phyloP scores from a whole-genome alignment of 192 early-diverging fungal species.

The Gamsiella multidivaricata region DNA sequence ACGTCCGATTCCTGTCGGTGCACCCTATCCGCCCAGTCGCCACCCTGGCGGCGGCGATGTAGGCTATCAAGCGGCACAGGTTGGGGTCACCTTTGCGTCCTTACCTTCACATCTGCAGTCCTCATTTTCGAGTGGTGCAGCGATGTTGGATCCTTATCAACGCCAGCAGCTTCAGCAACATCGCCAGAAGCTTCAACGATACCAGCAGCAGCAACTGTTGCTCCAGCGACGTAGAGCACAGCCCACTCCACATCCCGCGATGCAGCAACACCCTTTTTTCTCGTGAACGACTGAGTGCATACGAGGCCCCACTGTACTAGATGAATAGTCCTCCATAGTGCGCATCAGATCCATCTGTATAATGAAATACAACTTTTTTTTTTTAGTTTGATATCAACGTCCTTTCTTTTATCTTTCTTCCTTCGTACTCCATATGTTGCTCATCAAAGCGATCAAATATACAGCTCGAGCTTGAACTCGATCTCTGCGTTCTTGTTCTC shows the following conservation, averaged over 20 bases:
- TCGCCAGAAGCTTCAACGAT: neutral
- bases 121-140: neutral
- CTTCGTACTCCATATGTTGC: too few species aligned
- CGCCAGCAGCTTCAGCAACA: conserved; percentile 6
- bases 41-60: neutral
- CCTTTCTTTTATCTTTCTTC: too few species aligned
- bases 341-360: too few species aligned
- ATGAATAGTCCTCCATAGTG: too few species aligned
- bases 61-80: neutral
- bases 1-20: neutral
- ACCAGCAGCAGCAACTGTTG: conserved; percentile 16
- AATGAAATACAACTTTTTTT: too few species aligned
- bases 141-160: neutral
- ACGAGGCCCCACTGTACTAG: too few species aligned
- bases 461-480: too few species aligned
- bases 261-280: conserved; percentile 4
- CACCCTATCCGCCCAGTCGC: neutral
- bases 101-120: conserved; percentile 6
- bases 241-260: neutral
- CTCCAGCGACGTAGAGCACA: neutral
- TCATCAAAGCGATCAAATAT: too few species aligned
- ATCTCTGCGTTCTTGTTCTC: too few species aligned
- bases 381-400: too few species aligned
- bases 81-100: neutral
- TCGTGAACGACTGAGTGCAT: neutral